These are phyloP conservation scores for Ceratorhiza oryzae-sativae DNA, from an alignment of 1,284 basidiomycete genomes.

Conservation along the genomic window DNA sequence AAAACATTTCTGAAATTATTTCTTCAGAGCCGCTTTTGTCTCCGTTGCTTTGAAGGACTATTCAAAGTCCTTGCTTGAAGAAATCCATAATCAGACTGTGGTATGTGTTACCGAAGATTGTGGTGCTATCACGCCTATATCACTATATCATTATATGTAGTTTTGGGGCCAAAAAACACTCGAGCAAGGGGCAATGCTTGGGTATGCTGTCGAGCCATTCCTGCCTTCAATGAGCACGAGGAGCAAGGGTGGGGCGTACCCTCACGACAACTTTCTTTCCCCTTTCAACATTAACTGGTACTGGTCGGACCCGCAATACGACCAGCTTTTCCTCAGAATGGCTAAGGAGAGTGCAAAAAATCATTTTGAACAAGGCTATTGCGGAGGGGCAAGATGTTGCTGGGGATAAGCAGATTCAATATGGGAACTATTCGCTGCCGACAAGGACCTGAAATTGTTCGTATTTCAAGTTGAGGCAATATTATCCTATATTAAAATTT, in stretches of 20 bases:
- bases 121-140: background rate
- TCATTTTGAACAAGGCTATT: constrained; percentile 53
- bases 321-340: constrained; percentile 54
- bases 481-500: constrained; percentile 55
- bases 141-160: constrained; percentile 49
- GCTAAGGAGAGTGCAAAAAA: constrained; percentile 53
- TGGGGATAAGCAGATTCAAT: constrained; percentile 52
- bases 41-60: constrained; percentile 57
- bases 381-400: constrained; percentile 55
- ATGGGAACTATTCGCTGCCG: constrained; percentile 61
- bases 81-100: constrained; percentile 59
- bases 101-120: constrained; percentile 48
- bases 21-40: constrained; percentile 57
- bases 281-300: constrained; percentile 61
- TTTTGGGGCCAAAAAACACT: constrained; percentile 52
- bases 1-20: background rate
- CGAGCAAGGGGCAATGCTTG: constrained; percentile 51
- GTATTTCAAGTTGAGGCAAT: background rate
- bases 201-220: constrained; percentile 66
- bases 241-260: constrained; percentile 48
- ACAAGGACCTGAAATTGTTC: constrained; percentile 4
- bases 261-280: constrained; percentile 53
- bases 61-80: constrained; percentile 55
- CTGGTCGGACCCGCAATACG: constrained; percentile 53
- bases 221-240: constrained; percentile 56